phyloP scores from a whole-genome alignment of 2,329 filamentous ascomycete genomes.

The Colletotrichum agaves region DNA sequence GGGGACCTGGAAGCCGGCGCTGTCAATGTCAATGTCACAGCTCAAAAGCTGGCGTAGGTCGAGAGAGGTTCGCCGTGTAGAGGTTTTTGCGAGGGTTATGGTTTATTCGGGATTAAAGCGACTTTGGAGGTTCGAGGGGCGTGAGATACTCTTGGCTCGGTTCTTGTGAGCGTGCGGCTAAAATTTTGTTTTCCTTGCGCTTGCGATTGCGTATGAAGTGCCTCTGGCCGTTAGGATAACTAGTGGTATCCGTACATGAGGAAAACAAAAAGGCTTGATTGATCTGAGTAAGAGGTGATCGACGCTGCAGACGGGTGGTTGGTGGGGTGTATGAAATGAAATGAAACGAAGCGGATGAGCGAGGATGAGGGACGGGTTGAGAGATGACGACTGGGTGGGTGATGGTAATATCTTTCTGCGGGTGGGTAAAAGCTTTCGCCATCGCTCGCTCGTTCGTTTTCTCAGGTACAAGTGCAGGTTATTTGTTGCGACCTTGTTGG shows the following conservation, averaged over 20 bases:
- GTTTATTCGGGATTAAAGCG: background rate
- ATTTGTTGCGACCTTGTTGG: background rate
- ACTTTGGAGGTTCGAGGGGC: background rate
- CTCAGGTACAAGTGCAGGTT: background rate
- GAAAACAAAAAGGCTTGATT: background rate
- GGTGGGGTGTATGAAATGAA: slow-evolving; percentile 5
- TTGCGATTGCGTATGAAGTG: background rate
- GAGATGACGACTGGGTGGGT: slow-evolving; percentile 1
- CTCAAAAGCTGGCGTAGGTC: slow-evolving; percentile 31
- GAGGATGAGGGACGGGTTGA: background rate
- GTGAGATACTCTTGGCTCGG: too few species aligned
- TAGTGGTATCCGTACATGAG: background rate
- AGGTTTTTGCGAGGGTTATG: background rate
- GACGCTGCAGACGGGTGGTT: slow-evolving; percentile 31
- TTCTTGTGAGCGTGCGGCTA: too few species aligned
- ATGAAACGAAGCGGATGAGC: background rate
- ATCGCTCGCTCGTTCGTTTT: background rate
- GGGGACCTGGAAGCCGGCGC: slow-evolving; percentile 26
- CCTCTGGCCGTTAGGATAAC: background rate
- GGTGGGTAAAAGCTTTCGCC: background rate
- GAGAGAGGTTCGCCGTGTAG: background rate
- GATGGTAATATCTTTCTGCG: background rate
- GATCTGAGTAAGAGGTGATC: slow-evolving; percentile 29
- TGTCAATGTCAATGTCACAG: slow-evolving; percentile 26
- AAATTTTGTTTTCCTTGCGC: too few species aligned